Percentiles rank a stretch among this genome's conserved stretches.
Evolutionary conservation across 108 stramenopile genomes (phyloP).

Genomic region (Craspedostauros australis): DNA sequence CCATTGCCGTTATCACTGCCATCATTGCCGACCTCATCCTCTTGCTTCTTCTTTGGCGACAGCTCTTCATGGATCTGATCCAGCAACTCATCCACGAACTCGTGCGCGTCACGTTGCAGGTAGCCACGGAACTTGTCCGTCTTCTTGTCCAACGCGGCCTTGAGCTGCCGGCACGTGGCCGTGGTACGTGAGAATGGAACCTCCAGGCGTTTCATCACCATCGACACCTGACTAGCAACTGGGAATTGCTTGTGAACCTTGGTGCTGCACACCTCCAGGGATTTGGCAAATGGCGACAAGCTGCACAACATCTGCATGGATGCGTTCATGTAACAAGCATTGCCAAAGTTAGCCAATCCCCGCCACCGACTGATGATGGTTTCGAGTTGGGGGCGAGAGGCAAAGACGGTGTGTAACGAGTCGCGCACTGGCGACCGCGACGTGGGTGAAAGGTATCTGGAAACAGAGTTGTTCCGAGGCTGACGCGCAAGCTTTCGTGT

Average conservation of each 20-base stretch:
- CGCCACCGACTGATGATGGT: constrained; percentile 4
- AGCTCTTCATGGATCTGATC: constrained; percentile 73
- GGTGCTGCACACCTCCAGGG: neutral
- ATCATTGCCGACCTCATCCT: neutral
- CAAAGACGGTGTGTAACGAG: neutral
- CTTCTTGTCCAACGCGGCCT: constrained; percentile 53
- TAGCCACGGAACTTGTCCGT: constrained; percentile 59
- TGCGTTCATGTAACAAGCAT: constrained; percentile 77
- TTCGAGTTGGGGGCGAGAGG: neutral
- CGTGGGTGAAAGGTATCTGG: too few relatives aligned
- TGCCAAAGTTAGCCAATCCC: constrained; percentile 58
- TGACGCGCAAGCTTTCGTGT: too few relatives aligned
- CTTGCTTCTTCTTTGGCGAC: constrained; percentile 1
- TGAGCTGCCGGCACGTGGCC: constrained; percentile 35
- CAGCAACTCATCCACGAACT: constrained; percentile 59
- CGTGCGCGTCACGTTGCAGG: constrained; percentile 79
- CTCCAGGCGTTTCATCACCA: neutral
- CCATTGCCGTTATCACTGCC: neutral
- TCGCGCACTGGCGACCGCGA: neutral
- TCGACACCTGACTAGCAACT: too few relatives aligned
- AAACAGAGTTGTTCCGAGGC: too few relatives aligned
- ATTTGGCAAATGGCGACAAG: constrained; percentile 16
- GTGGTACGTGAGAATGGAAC: constrained; percentile 1
- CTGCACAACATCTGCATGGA: constrained; percentile 70
- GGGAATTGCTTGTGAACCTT: neutral